Percentiles rank a stretch among this genome's conserved stretches.
phyloP scores from a whole-genome alignment of 495 filamentous ascomycete species.

The Hyaloscypha finlandica region DNA sequence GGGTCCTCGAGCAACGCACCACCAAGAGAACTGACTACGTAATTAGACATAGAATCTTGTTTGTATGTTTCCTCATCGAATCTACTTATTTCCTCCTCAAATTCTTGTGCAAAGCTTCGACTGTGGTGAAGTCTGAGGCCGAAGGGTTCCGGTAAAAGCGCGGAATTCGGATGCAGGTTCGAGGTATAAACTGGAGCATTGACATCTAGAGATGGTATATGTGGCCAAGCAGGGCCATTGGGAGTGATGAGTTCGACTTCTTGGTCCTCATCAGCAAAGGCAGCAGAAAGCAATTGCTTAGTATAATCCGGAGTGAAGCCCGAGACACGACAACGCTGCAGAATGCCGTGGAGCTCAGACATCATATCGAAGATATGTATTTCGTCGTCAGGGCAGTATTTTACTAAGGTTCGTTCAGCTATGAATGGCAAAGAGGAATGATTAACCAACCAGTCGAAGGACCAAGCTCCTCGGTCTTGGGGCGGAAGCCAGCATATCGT shows the following conservation, averaged over 20 bases:
- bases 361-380: slow-evolving; percentile 12
- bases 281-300: slow-evolving; percentile 3
- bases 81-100: slow-evolving; percentile 11
- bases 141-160: background rate
- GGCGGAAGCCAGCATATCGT: slow-evolving; percentile 17
- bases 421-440: background rate
- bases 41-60: background rate
- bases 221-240: slow-evolving; percentile 19
- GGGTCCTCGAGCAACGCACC: background rate
- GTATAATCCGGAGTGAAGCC: slow-evolving; percentile 23
- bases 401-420: slow-evolving; percentile 9
- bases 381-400: slow-evolving; percentile 20
- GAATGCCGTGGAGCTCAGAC: slow-evolving; percentile 4
- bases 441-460: background rate
- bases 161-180: background rate
- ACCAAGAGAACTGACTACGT: background rate
- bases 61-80: background rate
- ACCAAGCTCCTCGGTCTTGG: background rate
- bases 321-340: slow-evolving; percentile 20
- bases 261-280: slow-evolving; percentile 9
- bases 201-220: background rate
- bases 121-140: slow-evolving; percentile 1
- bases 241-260: background rate
- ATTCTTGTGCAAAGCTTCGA: slow-evolving; percentile 13
- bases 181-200: background rate